Percentiles rank a stretch among this genome's conserved stretches.
Evolutionary conservation across 306 rosid genomes (phyloP).

Genomic region (Dicorynia guianensis): DNA sequence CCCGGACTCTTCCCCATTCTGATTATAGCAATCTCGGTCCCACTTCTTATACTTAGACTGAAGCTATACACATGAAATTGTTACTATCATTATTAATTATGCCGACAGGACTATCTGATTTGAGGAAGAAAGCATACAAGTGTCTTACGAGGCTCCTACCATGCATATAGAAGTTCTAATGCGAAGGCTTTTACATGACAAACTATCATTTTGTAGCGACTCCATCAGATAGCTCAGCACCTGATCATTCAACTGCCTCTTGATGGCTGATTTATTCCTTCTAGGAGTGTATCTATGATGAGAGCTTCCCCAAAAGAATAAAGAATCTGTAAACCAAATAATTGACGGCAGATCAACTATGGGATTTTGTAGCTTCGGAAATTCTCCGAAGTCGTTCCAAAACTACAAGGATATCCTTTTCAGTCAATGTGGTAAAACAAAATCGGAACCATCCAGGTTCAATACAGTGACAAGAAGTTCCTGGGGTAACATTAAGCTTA

Average conservation of each 20-base stretch:
- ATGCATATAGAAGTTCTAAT: background rate
- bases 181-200: background rate
- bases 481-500: slow-evolving; percentile 82
- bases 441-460: slow-evolving; percentile 95
- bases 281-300: background rate
- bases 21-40: background rate
- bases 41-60: too few species aligned
- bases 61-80: too few species aligned
- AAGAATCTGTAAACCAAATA: slow-evolving; percentile 10
- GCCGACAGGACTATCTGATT: background rate
- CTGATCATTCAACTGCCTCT: background rate
- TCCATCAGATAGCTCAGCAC: slow-evolving; percentile 7
- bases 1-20: background rate
- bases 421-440: slow-evolving; percentile 71
- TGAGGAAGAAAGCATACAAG: background rate
- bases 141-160: background rate
- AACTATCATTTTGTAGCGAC: slow-evolving; percentile 27
- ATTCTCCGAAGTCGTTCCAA: slow-evolving; percentile 77
- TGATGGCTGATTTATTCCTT: background rate
- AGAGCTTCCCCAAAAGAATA: slow-evolving; percentile 20
- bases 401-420: slow-evolving; percentile 73
- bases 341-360: slow-evolving; percentile 48
- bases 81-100: background rate
- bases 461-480: slow-evolving; percentile 84
- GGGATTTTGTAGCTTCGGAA: slow-evolving; percentile 58